phyloP scores from a whole-genome alignment of 2,329 filamentous ascomycete genomes.

The Apiospora saccharicola region DNA sequence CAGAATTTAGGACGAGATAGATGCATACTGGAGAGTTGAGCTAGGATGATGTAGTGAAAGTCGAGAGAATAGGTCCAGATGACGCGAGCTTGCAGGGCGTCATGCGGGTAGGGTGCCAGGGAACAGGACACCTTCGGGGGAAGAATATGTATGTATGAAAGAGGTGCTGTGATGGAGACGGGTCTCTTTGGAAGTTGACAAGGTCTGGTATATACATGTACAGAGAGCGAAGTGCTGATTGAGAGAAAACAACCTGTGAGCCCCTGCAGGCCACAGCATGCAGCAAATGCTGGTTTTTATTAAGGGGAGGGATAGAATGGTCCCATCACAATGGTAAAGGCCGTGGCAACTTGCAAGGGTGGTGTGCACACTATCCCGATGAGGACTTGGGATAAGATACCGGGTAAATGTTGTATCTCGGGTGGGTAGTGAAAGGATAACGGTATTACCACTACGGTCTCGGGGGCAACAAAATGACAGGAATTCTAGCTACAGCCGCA shows the following conservation, averaged over 20 bases:
- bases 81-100: conserved; percentile 21
- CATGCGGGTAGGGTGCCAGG: conserved; percentile 21
- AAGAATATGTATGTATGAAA: conserved; percentile 18
- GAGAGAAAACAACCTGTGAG: conserved; percentile 4
- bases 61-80: conserved; percentile 9
- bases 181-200: conserved; percentile 3
- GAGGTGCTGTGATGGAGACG: conserved; percentile 19
- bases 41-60: conserved; percentile 20
- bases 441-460: not conserved
- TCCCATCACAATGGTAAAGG: conserved; percentile 23
- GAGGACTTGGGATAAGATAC: conserved; percentile 22
- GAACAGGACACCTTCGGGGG: conserved; percentile 15
- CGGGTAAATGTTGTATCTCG: conserved; percentile 22
- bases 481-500: not conserved
- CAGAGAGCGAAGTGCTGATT: conserved; percentile 14
- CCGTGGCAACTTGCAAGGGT: conserved; percentile 22
- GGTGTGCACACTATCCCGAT: conserved; percentile 21
- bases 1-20: conserved; percentile 20
- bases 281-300: conserved; percentile 22
- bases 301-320: conserved; percentile 24
- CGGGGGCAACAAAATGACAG: not conserved
- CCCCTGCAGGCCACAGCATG: conserved; percentile 23
- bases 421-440: conserved; percentile 5
- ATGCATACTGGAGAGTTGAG: conserved; percentile 20
- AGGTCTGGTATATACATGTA: conserved; percentile 22